A percentile compares a stretch with the other conserved stretches of the same genome.
phyloP scores from a whole-genome alignment of 176 grass and related monocot species.

The Eremochloa ophiuroides region DNA sequence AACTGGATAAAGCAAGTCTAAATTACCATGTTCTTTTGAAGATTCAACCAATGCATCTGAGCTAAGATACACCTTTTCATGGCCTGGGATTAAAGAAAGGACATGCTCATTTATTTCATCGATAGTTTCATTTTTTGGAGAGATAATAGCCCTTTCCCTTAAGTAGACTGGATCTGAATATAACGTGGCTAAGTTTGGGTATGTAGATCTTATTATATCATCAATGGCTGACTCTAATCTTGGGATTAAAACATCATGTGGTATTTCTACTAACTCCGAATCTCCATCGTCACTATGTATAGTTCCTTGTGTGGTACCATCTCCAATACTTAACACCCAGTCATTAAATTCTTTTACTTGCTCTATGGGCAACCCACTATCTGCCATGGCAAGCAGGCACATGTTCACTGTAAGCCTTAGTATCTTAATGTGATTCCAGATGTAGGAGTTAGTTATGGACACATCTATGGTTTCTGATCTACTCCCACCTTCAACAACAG shows the following conservation, averaged over 20 bases:
- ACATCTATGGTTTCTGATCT: neutral
- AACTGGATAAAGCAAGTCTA: conserved; percentile 1
- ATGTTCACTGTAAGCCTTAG: neutral
- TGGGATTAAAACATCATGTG: neutral
- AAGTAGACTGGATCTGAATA: neutral
- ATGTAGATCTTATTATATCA: neutral
- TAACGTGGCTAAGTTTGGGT: neutral
- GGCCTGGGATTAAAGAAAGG: neutral
- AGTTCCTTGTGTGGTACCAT: neutral
- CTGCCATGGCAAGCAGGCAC: neutral
- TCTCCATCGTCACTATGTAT: neutral
- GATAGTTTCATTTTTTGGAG: conserved; percentile 1
- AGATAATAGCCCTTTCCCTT: neutral
- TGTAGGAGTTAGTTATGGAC: neutral
- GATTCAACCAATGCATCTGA: neutral
- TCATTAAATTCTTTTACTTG: neutral
- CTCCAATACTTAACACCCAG: conserved; percentile 6
- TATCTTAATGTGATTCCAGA: neutral
- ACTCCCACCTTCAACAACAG: neutral
- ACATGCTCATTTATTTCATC: conserved; percentile 2
- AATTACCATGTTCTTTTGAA: neutral
- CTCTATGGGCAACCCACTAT: neutral
- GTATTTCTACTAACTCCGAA: neutral
- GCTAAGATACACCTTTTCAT: neutral
- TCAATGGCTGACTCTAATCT: neutral